A percentile compares a stretch with the other conserved stretches of the same genome.
phyloP scores from a whole-genome alignment of 305 asterid genomes.

The Rubia occidens region DNA sequence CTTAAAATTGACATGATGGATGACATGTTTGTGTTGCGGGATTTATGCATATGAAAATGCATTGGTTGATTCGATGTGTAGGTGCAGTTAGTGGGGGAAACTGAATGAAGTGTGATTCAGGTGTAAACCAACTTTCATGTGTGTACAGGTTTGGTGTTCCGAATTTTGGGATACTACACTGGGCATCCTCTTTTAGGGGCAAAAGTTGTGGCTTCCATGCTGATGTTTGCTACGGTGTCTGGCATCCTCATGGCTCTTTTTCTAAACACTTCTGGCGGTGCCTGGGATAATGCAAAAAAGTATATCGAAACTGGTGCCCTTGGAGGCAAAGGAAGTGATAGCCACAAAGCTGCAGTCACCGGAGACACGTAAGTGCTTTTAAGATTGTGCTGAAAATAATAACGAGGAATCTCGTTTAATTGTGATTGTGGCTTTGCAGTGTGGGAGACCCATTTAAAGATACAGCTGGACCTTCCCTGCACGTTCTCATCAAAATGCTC shows the following conservation, averaged over 20 bases:
- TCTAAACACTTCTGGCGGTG: constrained; percentile 97
- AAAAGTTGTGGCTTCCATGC: constrained; percentile 89
- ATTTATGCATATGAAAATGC: neutral
- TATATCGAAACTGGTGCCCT: constrained; percentile 96
- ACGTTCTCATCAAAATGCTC: constrained; percentile 92
- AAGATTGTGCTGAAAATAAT: neutral
- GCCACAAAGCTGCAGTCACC: constrained; percentile 94
- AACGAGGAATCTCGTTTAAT: too few relatives aligned
- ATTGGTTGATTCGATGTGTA: too few relatives aligned
- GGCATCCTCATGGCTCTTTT: constrained; percentile 99
- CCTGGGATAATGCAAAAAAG: constrained; percentile 99
- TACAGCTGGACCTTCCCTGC: constrained; percentile 97
- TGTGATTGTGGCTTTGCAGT: constrained; percentile 31
- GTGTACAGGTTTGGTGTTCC: constrained; percentile 61
- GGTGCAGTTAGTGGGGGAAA: too few relatives aligned
- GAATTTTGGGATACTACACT: constrained; percentile 80
- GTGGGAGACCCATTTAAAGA: constrained; percentile 99
- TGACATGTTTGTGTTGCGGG: too few relatives aligned
- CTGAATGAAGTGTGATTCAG: too few relatives aligned
- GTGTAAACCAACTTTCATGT: constrained; percentile 6
- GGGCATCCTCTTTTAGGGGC: constrained; percentile 98
- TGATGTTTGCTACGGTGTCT: constrained; percentile 97
- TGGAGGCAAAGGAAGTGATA: constrained; percentile 98
- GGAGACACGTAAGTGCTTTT: constrained; percentile 87
- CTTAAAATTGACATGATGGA: neutral